A percentile compares a stretch with the other conserved stretches of the same genome.
Conservation (phyloP, 2,329 filamentous ascomycete genomes). For the Dothidotthia symphoricarpi region DNA sequence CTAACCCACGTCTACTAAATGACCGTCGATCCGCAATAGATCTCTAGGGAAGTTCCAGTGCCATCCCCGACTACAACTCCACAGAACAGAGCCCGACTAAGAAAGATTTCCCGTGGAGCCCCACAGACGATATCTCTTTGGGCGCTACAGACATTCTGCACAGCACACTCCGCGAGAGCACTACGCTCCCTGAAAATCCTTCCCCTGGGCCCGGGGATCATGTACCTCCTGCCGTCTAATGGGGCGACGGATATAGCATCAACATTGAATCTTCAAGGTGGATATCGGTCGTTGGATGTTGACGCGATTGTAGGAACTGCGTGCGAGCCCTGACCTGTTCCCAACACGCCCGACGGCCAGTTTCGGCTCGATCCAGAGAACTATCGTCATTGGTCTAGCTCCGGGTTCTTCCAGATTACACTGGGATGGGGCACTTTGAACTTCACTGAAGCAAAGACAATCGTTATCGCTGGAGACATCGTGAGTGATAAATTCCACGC, state of each 20-base stretch:
- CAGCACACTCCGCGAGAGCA: not conserved
- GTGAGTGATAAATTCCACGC: slow-evolving; percentile 7
- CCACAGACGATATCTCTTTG: not conserved
- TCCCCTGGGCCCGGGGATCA: not conserved
- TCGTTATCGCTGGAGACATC: slow-evolving; percentile 26
- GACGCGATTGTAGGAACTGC: no score
- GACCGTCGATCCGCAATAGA: not conserved
- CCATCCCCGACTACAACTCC: not conserved
- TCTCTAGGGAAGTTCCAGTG: not conserved
- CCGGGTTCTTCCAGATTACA: slow-evolving; percentile 23
- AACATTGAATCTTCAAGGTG: no score
- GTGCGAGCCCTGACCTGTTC: no score
- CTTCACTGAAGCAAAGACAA: slow-evolving; percentile 18
- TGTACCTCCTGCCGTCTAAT: not conserved
- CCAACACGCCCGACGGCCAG: slow-evolving; percentile 10
- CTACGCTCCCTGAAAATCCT: not conserved
- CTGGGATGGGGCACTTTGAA: slow-evolving; percentile 12
- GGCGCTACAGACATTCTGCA: not conserved
- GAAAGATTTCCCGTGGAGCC: not conserved
- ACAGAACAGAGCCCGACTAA: not conserved
- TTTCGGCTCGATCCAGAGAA: slow-evolving; percentile 5
- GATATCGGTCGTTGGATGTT: no score
- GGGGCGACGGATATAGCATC: not conserved
- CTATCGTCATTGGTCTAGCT: slow-evolving; percentile 9
- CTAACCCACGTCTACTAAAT: slow-evolving; percentile 1